phyloP scores from a whole-genome alignment of 768 basidiomycete species.

The Trametes punicea region DNA sequence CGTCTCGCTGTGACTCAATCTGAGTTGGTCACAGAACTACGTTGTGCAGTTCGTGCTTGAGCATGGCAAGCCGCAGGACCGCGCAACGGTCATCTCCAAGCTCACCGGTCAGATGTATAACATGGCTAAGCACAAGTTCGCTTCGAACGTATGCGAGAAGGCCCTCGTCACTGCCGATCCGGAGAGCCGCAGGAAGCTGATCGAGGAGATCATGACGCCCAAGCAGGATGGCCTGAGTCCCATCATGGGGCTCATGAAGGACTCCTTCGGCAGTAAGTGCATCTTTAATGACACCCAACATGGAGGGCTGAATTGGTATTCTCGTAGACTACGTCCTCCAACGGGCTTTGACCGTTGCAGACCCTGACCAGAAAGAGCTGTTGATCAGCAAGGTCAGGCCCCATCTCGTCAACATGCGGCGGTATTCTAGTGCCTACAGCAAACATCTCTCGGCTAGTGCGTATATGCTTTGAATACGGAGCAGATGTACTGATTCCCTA shows the following conservation, averaged over 20 bases:
- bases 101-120: conserved; percentile 75
- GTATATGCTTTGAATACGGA: conserved; percentile 34
- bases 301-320: neutral
- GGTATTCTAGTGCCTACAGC: conserved; percentile 68
- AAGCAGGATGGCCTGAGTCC: conserved; percentile 64
- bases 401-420: conserved; percentile 67
- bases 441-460: conserved; percentile 80
- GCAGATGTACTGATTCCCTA: no score
- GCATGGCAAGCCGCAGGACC: conserved; percentile 70
- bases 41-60: conserved; percentile 93
- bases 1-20: conserved; percentile 16
- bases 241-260: conserved; percentile 75
- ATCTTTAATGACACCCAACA: neutral
- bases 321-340: conserved; percentile 80
- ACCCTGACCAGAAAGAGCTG: conserved; percentile 66
- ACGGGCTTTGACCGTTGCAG: conserved; percentile 65
- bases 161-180: conserved; percentile 65
- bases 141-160: conserved; percentile 95
- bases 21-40: conserved; percentile 63
- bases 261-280: conserved; percentile 81
- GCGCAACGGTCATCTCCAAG: conserved; percentile 57
- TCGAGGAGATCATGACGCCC: conserved; percentile 76
- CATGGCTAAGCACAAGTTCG: conserved; percentile 87
- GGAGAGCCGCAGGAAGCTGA: conserved; percentile 62
- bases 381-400: conserved; percentile 62